Base-by-base conservation (phyloP, 1,139 yeast species). In the Pichiaceae sp. region DNA sequence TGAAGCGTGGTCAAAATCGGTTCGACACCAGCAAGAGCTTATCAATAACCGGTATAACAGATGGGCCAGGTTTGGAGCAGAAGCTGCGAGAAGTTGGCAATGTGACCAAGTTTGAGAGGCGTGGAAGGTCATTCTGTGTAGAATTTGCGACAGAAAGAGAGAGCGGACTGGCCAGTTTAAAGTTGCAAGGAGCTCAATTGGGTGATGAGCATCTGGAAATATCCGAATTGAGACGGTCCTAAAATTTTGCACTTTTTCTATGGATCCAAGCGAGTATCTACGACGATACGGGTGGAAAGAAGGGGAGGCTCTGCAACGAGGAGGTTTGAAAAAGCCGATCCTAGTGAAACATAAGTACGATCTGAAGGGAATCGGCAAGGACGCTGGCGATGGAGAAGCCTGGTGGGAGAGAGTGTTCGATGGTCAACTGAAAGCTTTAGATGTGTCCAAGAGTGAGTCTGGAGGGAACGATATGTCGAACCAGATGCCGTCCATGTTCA, bases 341-440 rank as follows among this genome's bases (percentile, higher is more conserved):
- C 62, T 91, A 43, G 96, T 91, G 34, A 81, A 81, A 48, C 96
- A 91, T 53, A 87, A 91, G 61, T 78, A 78, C 48, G 96, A 91
- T 54, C 80, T 78, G 41, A 86, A 86, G 53, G 98, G 98, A 3
- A 66, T 91, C 32, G 95, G 95, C 0, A 80, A 80, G 51, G 80
- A 73, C 43, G 61, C 71, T 11, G 69, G 69, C 36, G 82, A 78
- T 40, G 78, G 80, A 17, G 96, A 87, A 51, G 81, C 85, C 37
- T 91, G 98, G 98, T 91, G 98, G 98, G 97, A 91, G 48, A 70
- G 82, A 47, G 66, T 89, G 34, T 91, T 91, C 61, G 97, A 91
- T 58, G 96, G 96, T 1, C 96, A 87, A 50, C 69, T 91, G 45
- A 85, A 85, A 54, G 72, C 75, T 17, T 57, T 91, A 34, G 89